Evolutionary conservation across 108 stramenopile genomes (phyloP).

Genomic region (Cyclostephanos invisitatus): DNA sequence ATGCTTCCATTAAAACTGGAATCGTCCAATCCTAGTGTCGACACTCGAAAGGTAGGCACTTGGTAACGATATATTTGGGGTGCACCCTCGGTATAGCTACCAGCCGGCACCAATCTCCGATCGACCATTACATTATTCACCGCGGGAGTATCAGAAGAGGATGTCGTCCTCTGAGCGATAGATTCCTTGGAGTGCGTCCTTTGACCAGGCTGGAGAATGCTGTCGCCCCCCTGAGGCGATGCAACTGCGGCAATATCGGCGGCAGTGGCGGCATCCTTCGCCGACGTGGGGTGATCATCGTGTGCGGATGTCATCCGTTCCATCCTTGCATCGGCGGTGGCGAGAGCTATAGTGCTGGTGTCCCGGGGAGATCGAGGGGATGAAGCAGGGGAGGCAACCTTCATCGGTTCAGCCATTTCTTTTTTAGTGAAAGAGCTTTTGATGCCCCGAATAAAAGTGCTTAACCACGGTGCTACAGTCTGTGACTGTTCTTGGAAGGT

Average conservation of each 20-base stretch:
- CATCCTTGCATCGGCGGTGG: neutral
- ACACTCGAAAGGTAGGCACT: neutral
- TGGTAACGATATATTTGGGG: neutral
- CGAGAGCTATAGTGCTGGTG: neutral
- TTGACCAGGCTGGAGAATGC: too few relatives aligned
- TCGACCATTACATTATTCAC: neutral
- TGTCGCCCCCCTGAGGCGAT: neutral
- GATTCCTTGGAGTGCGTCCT: neutral
- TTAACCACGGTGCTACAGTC: too few relatives aligned
- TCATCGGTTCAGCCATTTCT: neutral
- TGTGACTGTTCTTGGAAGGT: too few relatives aligned
- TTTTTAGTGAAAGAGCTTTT: neutral
- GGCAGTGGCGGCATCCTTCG: neutral
- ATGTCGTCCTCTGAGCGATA: neutral
- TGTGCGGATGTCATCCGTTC: neutral
- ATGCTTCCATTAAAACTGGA: neutral
- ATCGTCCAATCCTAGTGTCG: neutral
- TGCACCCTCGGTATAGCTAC: neutral
- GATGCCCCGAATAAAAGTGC: too few relatives aligned
- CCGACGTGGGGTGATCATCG: neutral
- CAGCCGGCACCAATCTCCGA: neutral
- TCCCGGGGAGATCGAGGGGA: neutral
- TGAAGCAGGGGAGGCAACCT: neutral
- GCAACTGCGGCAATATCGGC: neutral
- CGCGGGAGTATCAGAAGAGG: neutral